These are phyloP conservation scores for Sporothrix pallida DNA, from an alignment of 2,329 filamentous ascomycete species.

Conservation along the genomic window DNA sequence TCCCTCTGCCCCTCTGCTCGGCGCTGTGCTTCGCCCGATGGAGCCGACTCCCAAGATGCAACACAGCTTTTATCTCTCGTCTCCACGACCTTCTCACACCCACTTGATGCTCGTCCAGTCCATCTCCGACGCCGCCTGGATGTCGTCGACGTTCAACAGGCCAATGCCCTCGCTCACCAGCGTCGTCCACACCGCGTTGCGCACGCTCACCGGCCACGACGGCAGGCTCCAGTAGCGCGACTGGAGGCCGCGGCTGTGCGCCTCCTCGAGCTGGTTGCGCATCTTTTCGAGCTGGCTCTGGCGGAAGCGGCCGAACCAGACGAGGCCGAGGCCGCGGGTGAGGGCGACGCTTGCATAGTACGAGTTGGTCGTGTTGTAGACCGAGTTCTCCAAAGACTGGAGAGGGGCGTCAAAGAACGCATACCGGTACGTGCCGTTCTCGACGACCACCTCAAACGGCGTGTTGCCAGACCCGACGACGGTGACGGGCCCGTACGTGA, in stretches of 20 bases:
- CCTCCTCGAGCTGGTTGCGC: constrained; percentile 53
- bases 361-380: constrained; percentile 62
- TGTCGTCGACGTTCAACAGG: constrained; percentile 68
- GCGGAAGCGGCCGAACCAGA: constrained; percentile 53
- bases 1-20: background rate
- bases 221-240: constrained; percentile 69
- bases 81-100: background rate
- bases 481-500: constrained; percentile 65
- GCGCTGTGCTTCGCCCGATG: constrained; percentile 4
- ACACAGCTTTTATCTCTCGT: background rate
- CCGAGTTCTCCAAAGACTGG: constrained; percentile 45
- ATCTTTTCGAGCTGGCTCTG: constrained; percentile 52
- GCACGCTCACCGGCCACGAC: constrained; percentile 61
- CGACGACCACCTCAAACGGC: constrained; percentile 60
- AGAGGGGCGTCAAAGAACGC: constrained; percentile 72
- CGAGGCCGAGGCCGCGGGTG: constrained; percentile 57
- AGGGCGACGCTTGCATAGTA: constrained; percentile 71
- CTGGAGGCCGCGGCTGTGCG: constrained; percentile 61
- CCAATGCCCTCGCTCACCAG: constrained; percentile 64
- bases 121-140: constrained; percentile 33
- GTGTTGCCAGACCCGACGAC: constrained; percentile 72
- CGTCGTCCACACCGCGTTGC: constrained; percentile 64
- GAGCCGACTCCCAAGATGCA: background rate
- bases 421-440: constrained; percentile 62
- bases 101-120: constrained; percentile 35